These are phyloP conservation scores for Stellera chamaejasme DNA, from an alignment of 345 rosid genomes.

Conservation along the genomic window DNA sequence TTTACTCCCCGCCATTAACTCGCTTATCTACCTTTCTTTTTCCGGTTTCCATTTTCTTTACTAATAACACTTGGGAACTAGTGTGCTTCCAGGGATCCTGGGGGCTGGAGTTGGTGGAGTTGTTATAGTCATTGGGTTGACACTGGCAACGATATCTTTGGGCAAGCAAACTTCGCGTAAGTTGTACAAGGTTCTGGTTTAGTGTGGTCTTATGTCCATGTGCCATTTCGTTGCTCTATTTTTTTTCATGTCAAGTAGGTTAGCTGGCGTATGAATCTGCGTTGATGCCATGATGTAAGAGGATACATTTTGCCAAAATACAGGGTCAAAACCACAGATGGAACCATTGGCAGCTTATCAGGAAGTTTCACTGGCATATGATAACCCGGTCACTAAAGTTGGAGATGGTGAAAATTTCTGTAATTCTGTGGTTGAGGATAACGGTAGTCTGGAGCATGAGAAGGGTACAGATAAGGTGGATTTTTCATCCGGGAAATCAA, in stretches of 20 bases:
- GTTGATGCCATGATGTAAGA: neutral
- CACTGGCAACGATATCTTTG: slow-evolving; percentile 52
- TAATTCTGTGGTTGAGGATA: slow-evolving; percentile 16
- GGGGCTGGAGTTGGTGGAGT: slow-evolving; percentile 73
- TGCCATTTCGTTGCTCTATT: neutral
- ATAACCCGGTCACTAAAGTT: slow-evolving; percentile 28
- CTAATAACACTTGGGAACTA: slow-evolving; percentile 60
- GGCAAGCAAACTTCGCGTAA: slow-evolving; percentile 55
- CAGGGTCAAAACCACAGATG: slow-evolving; percentile 63
- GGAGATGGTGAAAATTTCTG: slow-evolving; percentile 26
- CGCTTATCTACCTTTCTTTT: neutral
- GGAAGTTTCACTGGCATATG: slow-evolving; percentile 34
- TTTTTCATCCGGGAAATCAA: slow-evolving; percentile 26
- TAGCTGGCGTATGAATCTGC: neutral
- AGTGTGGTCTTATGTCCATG: neutral
- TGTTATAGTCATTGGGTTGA: slow-evolving; percentile 45
- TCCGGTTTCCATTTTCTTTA: slow-evolving; percentile 24
- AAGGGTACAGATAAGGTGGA: slow-evolving; percentile 21
- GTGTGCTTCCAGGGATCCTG: slow-evolving; percentile 75
- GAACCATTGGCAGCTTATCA: slow-evolving; percentile 56
- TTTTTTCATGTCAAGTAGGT: neutral
- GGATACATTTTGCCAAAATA: slow-evolving; percentile 10
- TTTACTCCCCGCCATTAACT: neutral
- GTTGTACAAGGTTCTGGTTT: slow-evolving; percentile 17
- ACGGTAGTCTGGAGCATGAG: slow-evolving; percentile 22